A percentile compares a stretch with the other conserved stretches of the same genome.
Evolutionary conservation across 352 stramenopile genomes (phyloP).

Genomic region (Phytopythium vexans): DNA sequence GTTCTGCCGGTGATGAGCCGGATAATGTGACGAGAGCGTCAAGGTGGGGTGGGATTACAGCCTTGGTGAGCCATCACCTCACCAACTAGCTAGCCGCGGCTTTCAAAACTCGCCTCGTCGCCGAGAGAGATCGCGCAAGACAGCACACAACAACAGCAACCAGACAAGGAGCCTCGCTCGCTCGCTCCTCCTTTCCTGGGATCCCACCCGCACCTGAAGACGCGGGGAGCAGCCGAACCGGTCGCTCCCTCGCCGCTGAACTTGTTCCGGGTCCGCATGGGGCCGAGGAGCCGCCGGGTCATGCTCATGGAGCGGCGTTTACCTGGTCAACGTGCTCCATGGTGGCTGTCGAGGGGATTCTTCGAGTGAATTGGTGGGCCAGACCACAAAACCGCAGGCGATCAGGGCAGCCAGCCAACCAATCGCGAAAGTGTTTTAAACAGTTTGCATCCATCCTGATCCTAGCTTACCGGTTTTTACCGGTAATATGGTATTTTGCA

Average conservation of each 20-base stretch:
- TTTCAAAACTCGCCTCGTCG: too few relatives aligned
- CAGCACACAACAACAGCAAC: too few relatives aligned
- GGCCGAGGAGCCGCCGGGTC: too few relatives aligned
- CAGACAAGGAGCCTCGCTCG: too few relatives aligned
- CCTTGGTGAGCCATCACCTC: conserved; percentile 77
- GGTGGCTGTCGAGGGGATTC: conserved; percentile 47
- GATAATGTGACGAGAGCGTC: conserved; percentile 6
- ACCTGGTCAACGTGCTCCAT: conserved; percentile 87
- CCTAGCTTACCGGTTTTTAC: too few relatives aligned
- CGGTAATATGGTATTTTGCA: too few relatives aligned
- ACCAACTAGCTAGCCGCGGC: conserved; percentile 38
- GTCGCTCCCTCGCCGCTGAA: conserved; percentile 5
- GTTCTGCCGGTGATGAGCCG: conserved; percentile 43
- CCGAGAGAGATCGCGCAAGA: too few relatives aligned
- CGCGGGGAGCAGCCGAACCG: too few relatives aligned
- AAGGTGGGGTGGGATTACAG: conserved; percentile 57
- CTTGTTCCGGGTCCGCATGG: background rate
- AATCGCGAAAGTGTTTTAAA: background rate
- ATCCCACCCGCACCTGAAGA: too few relatives aligned
- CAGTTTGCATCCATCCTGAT: too few relatives aligned
- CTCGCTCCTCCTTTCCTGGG: too few relatives aligned
- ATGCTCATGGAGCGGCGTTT: conserved; percentile 10
- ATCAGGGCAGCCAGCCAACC: background rate
- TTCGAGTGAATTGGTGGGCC: too few relatives aligned
- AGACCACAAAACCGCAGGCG: background rate